Percentiles rank a stretch among this genome's conserved stretches.
phyloP scores from a whole-genome alignment of 352 stramenopile species.

The Blastocystis sp. region DNA sequence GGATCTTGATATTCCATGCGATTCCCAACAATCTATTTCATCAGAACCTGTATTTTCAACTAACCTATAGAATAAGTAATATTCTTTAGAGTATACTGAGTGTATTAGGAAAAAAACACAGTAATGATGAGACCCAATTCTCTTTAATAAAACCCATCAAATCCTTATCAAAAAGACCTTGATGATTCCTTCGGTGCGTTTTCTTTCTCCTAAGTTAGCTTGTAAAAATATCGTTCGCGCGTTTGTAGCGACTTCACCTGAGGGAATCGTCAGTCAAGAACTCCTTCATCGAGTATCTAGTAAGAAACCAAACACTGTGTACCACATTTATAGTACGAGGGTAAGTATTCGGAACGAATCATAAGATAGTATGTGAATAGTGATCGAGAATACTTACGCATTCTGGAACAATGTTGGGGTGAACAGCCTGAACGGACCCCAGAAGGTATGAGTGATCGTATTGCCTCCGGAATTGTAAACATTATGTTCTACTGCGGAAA shows the following conservation, averaged over 20 bases:
- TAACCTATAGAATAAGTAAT: too few species aligned
- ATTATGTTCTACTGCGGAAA: constrained; percentile 30
- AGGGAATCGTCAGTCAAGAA: background rate
- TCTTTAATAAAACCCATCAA: too few species aligned
- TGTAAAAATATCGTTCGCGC: too few species aligned
- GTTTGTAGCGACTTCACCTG: background rate
- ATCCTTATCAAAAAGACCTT: too few species aligned
- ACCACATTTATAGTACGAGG: constrained; percentile 40
- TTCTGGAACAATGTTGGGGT: constrained; percentile 56
- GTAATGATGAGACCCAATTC: too few species aligned
- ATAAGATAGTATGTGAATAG: constrained; percentile 21
- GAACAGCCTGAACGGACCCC: constrained; percentile 13
- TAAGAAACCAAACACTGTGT: constrained; percentile 26
- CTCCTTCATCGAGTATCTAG: background rate
- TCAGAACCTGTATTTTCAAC: too few species aligned
- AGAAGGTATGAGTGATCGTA: constrained; percentile 11
- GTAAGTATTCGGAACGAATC: background rate
- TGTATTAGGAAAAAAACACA: too few species aligned
- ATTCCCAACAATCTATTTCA: too few species aligned
- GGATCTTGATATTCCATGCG: too few species aligned
- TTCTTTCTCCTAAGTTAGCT: too few species aligned
- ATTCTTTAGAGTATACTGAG: too few species aligned
- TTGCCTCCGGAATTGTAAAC: constrained; percentile 40
- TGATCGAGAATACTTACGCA: constrained; percentile 34
- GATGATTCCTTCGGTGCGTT: too few species aligned